Evolutionary conservation across 1,284 basidiomycete species (phyloP).

Genomic region (Calocybe gambosa): DNA sequence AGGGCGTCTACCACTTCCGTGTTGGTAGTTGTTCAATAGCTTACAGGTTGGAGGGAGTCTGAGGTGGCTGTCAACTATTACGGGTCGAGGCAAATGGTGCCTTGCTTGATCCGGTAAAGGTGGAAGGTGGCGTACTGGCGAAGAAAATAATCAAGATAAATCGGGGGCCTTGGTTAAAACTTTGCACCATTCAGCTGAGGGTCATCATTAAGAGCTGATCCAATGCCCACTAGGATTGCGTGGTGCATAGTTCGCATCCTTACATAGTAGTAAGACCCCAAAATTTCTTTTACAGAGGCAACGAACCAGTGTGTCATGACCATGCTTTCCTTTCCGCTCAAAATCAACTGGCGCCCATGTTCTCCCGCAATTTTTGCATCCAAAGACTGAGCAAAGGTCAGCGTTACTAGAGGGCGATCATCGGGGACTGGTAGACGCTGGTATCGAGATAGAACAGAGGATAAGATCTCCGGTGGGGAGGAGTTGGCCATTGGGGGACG

Average conservation of each 20-base stretch:
- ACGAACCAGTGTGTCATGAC: conserved; percentile 89
- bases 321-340: conserved; percentile 88
- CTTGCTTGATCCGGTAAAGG: conserved; percentile 27
- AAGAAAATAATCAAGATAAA: conserved; percentile 4
- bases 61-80: conserved; percentile 78
- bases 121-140: conserved; percentile 53
- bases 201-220: conserved; percentile 87
- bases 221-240: conserved; percentile 87
- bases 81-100: conserved; percentile 65
- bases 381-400: conserved; percentile 94
- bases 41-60: conserved; percentile 67
- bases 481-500: neutral
- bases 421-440: conserved; percentile 9
- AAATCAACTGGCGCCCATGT: conserved; percentile 67
- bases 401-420: conserved; percentile 59
- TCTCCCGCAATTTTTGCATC: conserved; percentile 89
- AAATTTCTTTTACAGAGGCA: neutral
- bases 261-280: neutral
- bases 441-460: conserved; percentile 22
- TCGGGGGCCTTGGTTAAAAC: neutral
- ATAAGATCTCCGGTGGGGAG: conserved; percentile 23
- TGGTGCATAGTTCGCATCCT: conserved; percentile 90
- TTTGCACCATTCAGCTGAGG: conserved; percentile 85
- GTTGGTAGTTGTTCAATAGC: conserved; percentile 63
- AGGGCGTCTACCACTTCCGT: conserved; percentile 62